Conservation (phyloP, 306 rosid species). For the Morella rubra region DNA sequence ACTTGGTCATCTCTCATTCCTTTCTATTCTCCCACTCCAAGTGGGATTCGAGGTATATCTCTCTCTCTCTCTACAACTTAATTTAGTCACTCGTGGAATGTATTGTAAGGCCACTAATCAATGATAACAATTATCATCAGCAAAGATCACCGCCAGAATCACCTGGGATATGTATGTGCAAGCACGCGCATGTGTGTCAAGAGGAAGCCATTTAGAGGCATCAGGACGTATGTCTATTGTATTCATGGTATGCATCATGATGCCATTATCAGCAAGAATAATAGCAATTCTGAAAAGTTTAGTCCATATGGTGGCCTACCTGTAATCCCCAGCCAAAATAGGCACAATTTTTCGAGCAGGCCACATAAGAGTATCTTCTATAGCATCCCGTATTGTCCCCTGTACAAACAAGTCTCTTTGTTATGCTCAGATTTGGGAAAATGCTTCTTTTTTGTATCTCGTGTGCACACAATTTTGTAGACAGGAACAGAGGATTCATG, state of each 20-base stretch:
- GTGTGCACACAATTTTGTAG: too few species aligned
- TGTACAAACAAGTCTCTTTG: constrained; percentile 34
- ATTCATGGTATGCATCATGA: not conserved
- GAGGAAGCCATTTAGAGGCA: not conserved
- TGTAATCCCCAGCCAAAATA: constrained; percentile 94
- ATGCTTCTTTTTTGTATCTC: too few species aligned
- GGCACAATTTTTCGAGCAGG: constrained; percentile 90
- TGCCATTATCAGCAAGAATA: not conserved
- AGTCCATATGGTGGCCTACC: constrained; percentile 43
- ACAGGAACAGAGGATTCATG: not conserved
- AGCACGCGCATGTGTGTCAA: not conserved
- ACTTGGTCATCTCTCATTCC: too few species aligned
- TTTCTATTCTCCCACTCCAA: too few species aligned
- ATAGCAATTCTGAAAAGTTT: constrained; percentile 4
- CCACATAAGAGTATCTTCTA: constrained; percentile 96
- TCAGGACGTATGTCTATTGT: not conserved
- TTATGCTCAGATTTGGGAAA: not conserved
- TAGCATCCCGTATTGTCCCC: constrained; percentile 84
- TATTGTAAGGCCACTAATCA: constrained; percentile 1
- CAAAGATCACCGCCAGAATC: constrained; percentile 1
- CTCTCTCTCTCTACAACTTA: not conserved
- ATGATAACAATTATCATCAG: constrained; percentile 1
- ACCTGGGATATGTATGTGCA: not conserved
- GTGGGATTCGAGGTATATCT: too few species aligned
- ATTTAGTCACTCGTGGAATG: not conserved